A percentile compares a stretch with the other conserved stretches of the same genome.
Evolutionary conservation across 148 eudicot genomes (phyloP).

Genomic region (Simmondsia chinensis): DNA sequence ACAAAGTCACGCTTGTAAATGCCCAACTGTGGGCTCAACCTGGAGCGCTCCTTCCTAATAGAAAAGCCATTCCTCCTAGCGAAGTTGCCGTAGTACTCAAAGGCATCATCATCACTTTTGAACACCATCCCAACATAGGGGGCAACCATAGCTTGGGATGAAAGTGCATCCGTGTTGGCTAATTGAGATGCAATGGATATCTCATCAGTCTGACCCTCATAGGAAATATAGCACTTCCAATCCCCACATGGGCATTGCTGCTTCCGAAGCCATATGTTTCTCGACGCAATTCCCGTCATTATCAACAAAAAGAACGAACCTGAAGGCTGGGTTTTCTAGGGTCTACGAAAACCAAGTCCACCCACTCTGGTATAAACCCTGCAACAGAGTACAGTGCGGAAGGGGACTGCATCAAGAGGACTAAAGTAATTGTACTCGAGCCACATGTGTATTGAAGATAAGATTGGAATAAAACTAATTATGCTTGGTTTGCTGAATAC

Average conservation of each 20-base stretch:
- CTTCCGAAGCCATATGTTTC: slow-evolving; percentile 26
- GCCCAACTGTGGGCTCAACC: slow-evolving; percentile 40
- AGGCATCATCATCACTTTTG: slow-evolving; percentile 33
- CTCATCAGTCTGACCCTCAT: slow-evolving; percentile 21
- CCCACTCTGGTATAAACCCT: no score
- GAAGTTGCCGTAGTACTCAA: slow-evolving; percentile 36
- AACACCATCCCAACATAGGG: slow-evolving; percentile 50
- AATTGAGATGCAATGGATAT: slow-evolving; percentile 7
- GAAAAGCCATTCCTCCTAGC: slow-evolving; percentile 45
- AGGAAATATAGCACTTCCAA: slow-evolving; percentile 32
- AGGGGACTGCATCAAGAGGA: no score
- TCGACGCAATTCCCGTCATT: slow-evolving; percentile 19
- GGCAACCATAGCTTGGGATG: slow-evolving; percentile 16
- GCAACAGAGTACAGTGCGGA: no score
- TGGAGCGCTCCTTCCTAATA: slow-evolving; percentile 36
- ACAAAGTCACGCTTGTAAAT: slow-evolving; percentile 40
- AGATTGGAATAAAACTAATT: no score
- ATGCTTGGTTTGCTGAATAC: no score
- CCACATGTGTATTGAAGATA: no score
- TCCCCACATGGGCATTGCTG: slow-evolving; percentile 54
- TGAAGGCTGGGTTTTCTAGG: no score
- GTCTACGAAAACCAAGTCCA: no score
- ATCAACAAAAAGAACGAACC: no score
- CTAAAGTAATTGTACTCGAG: no score
- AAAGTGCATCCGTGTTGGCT: slow-evolving; percentile 4